A percentile compares a stretch with the other conserved stretches of the same genome.
Conservation (phyloP, 345 rosid species). For the Eucalyptus sp. region DNA sequence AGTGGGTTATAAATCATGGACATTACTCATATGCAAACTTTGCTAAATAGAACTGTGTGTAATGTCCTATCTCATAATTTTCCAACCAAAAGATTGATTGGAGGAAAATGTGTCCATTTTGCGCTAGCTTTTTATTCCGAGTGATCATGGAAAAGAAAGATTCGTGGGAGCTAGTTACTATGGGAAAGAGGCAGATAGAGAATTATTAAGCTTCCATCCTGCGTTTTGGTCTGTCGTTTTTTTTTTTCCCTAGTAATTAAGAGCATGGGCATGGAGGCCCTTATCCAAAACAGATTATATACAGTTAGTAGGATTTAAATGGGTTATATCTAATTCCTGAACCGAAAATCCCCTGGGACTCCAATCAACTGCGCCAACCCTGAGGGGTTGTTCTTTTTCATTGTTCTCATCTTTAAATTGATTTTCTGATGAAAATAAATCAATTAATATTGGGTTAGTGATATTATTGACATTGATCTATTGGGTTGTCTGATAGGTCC, state of each 20-base stretch:
- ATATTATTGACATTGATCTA: neutral
- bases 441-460: neutral
- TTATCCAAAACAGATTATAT: neutral
- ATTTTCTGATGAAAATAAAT: neutral
- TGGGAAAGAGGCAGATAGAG: neutral
- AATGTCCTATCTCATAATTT: neutral
- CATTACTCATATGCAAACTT: neutral
- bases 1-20: neutral
- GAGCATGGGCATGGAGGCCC: neutral
- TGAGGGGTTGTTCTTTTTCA: neutral
- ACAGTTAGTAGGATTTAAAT: neutral
- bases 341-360: neutral
- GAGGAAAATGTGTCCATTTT: neutral
- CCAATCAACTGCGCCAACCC: neutral
- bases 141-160: neutral
- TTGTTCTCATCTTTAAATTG: neutral
- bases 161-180: neutral
- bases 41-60: neutral
- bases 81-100: neutral
- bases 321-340: neutral
- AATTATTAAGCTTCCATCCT: neutral
- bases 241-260: neutral
- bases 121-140: neutral
- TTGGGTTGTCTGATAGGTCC: neutral
- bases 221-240: neutral